phyloP scores from a whole-genome alignment of 768 basidiomycete genomes.

The Phallus indusiatus region DNA sequence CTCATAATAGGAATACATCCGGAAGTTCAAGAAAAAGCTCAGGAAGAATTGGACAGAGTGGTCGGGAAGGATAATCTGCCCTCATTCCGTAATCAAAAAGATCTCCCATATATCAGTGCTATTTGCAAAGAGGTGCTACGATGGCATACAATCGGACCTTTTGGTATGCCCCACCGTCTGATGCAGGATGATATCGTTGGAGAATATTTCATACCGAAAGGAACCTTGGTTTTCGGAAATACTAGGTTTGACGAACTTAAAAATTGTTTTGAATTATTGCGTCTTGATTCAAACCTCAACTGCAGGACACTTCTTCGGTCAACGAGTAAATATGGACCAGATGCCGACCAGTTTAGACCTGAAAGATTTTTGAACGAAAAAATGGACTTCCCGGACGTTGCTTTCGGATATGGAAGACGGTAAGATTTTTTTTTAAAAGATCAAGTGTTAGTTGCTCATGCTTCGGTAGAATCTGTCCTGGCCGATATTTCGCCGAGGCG shows the following conservation, averaged over 20 bases:
- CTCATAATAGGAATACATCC: constrained; percentile 10
- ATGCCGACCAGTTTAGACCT: constrained; percentile 3
- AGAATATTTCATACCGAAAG: constrained; percentile 22
- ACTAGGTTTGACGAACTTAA: constrained; percentile 11
- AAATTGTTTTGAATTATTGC: background rate
- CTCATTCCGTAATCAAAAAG: background rate
- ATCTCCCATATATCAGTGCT: constrained; percentile 7
- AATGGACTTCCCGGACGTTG: background rate
- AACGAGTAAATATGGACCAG: constrained; percentile 18
- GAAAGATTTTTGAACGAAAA: constrained; percentile 6
- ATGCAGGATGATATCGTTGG: constrained; percentile 13
- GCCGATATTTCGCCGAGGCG: constrained; percentile 4
- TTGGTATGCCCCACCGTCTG: constrained; percentile 5
- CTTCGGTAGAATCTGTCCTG: constrained; percentile 10
- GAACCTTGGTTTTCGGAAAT: constrained; percentile 18
- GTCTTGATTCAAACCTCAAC: background rate
- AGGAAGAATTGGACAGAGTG: constrained; percentile 9
- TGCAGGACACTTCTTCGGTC: background rate
- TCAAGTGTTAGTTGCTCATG: background rate
- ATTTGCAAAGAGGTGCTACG: constrained; percentile 1
- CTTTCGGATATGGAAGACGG: constrained; percentile 3
- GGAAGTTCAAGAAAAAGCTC: constrained; percentile 7
- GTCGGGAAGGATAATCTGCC: constrained; percentile 9
- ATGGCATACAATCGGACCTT: constrained; percentile 4
- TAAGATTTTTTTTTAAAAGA: background rate